These are phyloP conservation scores for Fusarium sp. DNA, from an alignment of 2,329 filamentous ascomycete species.

Conservation along the genomic window DNA sequence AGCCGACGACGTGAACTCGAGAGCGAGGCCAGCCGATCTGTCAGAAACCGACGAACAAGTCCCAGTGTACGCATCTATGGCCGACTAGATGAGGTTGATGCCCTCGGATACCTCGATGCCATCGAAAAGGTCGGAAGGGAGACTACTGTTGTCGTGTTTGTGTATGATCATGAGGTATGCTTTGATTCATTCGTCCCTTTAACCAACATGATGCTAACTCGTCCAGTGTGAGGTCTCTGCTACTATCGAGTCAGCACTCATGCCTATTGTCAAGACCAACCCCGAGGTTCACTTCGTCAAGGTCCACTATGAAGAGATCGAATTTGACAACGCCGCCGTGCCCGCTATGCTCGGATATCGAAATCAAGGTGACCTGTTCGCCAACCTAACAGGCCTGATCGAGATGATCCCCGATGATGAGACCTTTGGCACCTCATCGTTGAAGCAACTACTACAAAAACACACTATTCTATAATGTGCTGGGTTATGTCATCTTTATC, in stretches of 20 bases:
- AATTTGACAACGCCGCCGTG: conserved; percentile 90
- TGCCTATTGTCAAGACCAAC: conserved; percentile 78
- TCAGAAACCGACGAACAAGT: conserved; percentile 76
- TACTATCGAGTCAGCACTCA: conserved; percentile 82
- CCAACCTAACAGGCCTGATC: conserved; percentile 87
- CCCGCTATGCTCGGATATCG: conserved; percentile 91
- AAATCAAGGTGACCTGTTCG: conserved; percentile 87
- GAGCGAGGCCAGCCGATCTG: conserved; percentile 64
- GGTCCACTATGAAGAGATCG: conserved; percentile 89
- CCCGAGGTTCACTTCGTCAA: conserved; percentile 86
- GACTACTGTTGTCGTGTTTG: conserved; percentile 90
- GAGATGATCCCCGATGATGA: conserved; percentile 83
- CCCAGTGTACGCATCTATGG: conserved; percentile 85
- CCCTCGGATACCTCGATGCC: conserved; percentile 91
- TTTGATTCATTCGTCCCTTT: not conserved
- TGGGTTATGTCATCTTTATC: conserved; percentile 17
- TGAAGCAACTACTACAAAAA: conserved; percentile 65
- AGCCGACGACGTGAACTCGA: conserved; percentile 82
- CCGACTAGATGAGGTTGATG: conserved; percentile 84
- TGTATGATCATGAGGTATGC: conserved; percentile 87
- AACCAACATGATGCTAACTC: conserved; percentile 35
- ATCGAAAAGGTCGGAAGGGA: conserved; percentile 88
- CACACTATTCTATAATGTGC: conserved; percentile 62
- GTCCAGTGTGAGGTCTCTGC: conserved; percentile 80
- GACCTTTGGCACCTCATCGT: conserved; percentile 64